Evolutionary conservation across 2,329 filamentous ascomycete genomes (phyloP), one percentile per base, ranked within the genome.

Genomic region (Phyllachora maydis): DNA sequence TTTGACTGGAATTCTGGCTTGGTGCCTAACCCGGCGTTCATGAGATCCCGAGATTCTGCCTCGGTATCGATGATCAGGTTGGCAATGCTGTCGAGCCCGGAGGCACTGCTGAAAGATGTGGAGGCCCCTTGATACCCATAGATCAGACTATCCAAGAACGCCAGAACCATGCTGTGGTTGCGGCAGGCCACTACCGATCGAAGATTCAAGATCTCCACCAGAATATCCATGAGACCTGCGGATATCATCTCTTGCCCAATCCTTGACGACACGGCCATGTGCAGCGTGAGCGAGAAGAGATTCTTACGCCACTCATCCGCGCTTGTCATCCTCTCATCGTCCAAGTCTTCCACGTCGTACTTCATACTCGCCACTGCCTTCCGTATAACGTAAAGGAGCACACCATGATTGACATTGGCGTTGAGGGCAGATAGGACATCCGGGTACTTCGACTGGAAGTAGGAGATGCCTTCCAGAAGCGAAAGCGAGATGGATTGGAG

Each of bases 371-470:
- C 72, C 27, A 95, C 77, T 7, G 82, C 78, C 46, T 91, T 93
- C 26, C 85, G 68, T 23, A 92, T 74, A 34, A 93, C 65, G 39
- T 93, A 95, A 34, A 95, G 74, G 21, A 99, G 59, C 15, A 95
- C 75, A 9, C 88, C 90, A 37, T 98, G 90, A 37, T 91, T 95
- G 18, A 95, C 85, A 35, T 85, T 92, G 25, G 90, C 79, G 38
- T 82, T 91, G 19, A 99, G 55, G n/a, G 88, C 82, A 19, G 79
- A 71, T 32, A 82, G 71, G 13, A 98, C 74, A 42, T 98, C 88
- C 16, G 68, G 55, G 15, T 73, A 65, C 39, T 81, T 83, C 27
- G 61, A 54, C 36, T 76, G 73, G 41, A 79, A 79, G 40, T 69
- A 75, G 5, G 78, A 69, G 27, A 98, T 59, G n/a, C 79, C 77